Evolutionary conservation across 805 yeast genomes (phyloP).

Genomic region (Metschnikowia vanudenii): DNA sequence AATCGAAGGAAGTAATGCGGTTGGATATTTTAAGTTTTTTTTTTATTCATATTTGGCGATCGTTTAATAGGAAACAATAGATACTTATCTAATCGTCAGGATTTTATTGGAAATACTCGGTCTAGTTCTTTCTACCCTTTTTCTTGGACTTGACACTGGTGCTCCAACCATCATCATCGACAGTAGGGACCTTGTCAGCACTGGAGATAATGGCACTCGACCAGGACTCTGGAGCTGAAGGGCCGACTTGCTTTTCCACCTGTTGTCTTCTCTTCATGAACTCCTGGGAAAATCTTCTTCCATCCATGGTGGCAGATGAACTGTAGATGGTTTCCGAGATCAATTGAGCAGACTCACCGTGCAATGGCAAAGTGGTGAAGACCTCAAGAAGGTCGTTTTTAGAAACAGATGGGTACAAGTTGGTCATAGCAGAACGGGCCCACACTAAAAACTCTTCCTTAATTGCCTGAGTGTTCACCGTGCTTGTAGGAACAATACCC

Average conservation of each 20-base stretch:
- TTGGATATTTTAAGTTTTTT: too few relatives aligned
- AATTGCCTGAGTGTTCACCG: constrained; percentile 24
- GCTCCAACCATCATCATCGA: constrained; percentile 49
- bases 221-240: constrained; percentile 59
- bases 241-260: constrained; percentile 57
- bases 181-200: constrained; percentile 37
- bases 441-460: constrained; percentile 64
- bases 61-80: too few relatives aligned
- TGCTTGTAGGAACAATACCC: constrained; percentile 22
- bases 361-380: constrained; percentile 74
- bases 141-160: constrained; percentile 41
- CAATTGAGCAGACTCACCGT: constrained; percentile 73
- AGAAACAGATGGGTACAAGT: constrained; percentile 72
- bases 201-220: constrained; percentile 57
- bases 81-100: too few relatives aligned
- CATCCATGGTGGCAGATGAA: constrained; percentile 87
- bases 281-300: constrained; percentile 89
- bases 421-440: constrained; percentile 67
- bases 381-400: constrained; percentile 76
- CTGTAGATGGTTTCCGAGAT: constrained; percentile 91
- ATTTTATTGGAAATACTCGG: too few relatives aligned
- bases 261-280: constrained; percentile 73
- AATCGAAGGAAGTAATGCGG: too few relatives aligned
- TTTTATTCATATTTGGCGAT: too few relatives aligned
- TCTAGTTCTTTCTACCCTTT: constrained; percentile 37